Evolutionary conservation across 805 yeast genomes (phyloP).

Genomic region (Ogataea pini): DNA sequence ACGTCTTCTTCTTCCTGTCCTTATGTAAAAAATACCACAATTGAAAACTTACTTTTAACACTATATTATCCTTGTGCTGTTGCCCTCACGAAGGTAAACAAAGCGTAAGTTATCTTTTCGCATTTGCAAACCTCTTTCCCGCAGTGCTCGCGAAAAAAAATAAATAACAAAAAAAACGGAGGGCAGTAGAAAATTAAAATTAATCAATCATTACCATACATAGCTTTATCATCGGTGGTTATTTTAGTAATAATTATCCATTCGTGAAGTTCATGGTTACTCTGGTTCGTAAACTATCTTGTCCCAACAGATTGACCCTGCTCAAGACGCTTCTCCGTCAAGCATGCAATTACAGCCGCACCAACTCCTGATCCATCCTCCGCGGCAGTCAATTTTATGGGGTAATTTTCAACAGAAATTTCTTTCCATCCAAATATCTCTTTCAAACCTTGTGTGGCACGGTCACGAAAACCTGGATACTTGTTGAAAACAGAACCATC

Average conservation of each 20-base stretch:
- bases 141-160: constrained; percentile 2
- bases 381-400: constrained; percentile 31
- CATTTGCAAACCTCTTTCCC: not conserved
- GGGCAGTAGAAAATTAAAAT: no score
- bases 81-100: constrained; percentile 12
- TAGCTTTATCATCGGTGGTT: no score
- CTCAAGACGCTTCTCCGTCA: constrained; percentile 76
- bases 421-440: constrained; percentile 82
- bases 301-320: constrained; percentile 52
- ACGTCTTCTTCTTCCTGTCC: not conserved
- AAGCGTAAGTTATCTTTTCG: constrained; percentile 10
- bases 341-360: constrained; percentile 96
- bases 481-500: constrained; percentile 95
- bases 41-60: not conserved
- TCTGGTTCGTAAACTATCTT: not conserved
- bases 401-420: constrained; percentile 22
- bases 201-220: no score
- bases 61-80: not conserved
- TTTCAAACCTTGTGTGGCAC: constrained; percentile 85
- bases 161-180: not conserved
- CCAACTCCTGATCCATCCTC: constrained; percentile 99
- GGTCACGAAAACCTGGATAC: constrained; percentile 87
- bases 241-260: no score
- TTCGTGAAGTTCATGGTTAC: not conserved
- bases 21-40: not conserved